These are phyloP conservation scores for Ophiostoma sp. DNA, from an alignment of 2,329 filamentous ascomycete species.

Conservation along the genomic window DNA sequence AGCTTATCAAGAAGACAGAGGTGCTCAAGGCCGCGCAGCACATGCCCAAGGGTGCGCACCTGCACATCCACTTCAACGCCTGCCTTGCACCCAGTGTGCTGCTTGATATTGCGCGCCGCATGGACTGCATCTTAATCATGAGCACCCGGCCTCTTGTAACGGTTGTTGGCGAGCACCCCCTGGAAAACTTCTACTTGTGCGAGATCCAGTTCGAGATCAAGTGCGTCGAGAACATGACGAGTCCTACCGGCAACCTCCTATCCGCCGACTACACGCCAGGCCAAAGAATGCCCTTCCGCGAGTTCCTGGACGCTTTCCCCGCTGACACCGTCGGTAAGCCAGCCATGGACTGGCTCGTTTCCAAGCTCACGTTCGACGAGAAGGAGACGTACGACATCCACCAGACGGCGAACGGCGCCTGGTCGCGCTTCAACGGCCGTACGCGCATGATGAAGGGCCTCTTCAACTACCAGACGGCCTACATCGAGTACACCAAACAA, in stretches of 20 bases:
- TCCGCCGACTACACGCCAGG: constrained; percentile 38
- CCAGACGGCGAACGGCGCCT: constrained; percentile 48
- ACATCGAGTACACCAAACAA: constrained; percentile 52
- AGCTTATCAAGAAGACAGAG: constrained; percentile 50
- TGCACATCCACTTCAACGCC: constrained; percentile 76
- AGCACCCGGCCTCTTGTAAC: constrained; percentile 49
- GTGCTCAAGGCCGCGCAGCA: constrained; percentile 51
- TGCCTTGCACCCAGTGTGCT: constrained; percentile 58
- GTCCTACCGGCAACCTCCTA: constrained; percentile 43
- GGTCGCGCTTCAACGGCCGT: constrained; percentile 60
- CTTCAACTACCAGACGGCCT: constrained; percentile 61
- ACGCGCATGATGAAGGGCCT: constrained; percentile 69
- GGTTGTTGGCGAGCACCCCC: constrained; percentile 24
- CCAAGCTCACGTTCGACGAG: constrained; percentile 58
- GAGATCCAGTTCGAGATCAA: constrained; percentile 59
- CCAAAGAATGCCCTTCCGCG: constrained; percentile 40
- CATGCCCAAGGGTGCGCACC: constrained; percentile 66
- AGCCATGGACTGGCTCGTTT: constrained; percentile 50
- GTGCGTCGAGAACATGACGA: constrained; percentile 32
- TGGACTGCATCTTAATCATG: constrained; percentile 64
- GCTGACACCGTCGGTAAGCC: constrained; percentile 29
- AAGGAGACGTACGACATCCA: constrained; percentile 51
- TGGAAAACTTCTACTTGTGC: constrained; percentile 43
- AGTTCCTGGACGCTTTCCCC: constrained; percentile 39
- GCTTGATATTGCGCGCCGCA: constrained; percentile 48